These are phyloP conservation scores for Boletus sp. DNA, from an alignment of 768 basidiomycete genomes.

Conservation along the genomic window DNA sequence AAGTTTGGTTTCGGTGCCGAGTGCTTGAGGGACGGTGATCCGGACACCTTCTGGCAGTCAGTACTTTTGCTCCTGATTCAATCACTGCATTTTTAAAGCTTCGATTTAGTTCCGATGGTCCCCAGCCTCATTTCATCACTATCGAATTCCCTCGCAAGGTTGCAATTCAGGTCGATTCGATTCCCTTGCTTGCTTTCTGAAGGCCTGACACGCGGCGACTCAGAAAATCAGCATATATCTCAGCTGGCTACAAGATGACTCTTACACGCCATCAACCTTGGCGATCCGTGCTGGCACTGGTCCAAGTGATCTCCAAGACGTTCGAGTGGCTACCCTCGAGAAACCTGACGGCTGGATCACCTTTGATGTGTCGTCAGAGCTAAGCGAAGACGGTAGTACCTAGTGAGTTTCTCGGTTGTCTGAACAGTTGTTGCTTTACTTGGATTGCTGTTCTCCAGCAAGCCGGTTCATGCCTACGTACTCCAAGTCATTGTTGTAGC, in stretches of 20 bases:
- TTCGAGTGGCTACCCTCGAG: conserved; percentile 77
- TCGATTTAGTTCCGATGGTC: conserved; percentile 75
- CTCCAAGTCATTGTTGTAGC: conserved; percentile 86
- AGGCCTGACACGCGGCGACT: neutral
- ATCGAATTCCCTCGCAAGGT: conserved; percentile 91
- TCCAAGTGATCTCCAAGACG: conserved; percentile 88
- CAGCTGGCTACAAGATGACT: conserved; percentile 84
- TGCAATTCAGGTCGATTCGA: conserved; percentile 67
- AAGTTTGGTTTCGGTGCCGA: conserved; percentile 97
- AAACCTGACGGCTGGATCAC: conserved; percentile 96
- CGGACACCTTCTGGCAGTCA: conserved; percentile 98
- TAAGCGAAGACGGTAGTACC: conserved; percentile 75
- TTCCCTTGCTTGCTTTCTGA: neutral
- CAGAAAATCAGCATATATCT: conserved; percentile 88
- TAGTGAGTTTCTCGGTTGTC: conserved; percentile 49
- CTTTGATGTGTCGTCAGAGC: conserved; percentile 79
- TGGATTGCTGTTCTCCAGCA: conserved; percentile 43
- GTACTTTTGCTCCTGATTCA: conserved; percentile 30
- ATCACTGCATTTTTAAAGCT: neutral
- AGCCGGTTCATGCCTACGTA: conserved; percentile 85
- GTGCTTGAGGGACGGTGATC: conserved; percentile 83
- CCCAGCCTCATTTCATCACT: conserved; percentile 95
- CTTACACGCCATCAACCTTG: conserved; percentile 92
- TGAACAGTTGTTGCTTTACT: neutral
- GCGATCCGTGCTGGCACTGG: conserved; percentile 92